Conservation (phyloP, 768 basidiomycete species). For the Terana coerulea region DNA sequence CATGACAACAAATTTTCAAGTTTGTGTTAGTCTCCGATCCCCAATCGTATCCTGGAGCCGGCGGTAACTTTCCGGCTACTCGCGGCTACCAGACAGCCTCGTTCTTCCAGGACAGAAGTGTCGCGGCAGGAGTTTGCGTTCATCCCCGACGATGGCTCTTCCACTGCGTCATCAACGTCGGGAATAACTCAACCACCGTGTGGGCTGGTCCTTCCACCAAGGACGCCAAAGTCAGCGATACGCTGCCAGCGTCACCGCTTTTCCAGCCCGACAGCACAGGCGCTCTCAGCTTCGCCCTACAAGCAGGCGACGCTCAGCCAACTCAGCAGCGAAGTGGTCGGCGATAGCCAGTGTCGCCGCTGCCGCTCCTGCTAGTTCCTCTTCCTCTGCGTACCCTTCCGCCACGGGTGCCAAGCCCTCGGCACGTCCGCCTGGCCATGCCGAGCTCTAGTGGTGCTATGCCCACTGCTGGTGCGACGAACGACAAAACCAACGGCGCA, state of each 20-base stretch:
- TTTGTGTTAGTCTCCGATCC: constrained; percentile 31
- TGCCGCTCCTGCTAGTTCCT: constrained; percentile 22
- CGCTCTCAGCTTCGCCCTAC: constrained; percentile 54
- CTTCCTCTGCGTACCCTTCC: neutral
- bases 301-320: constrained; percentile 39
- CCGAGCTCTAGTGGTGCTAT: no score
- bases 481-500: no score
- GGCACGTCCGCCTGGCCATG: no score
- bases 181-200: constrained; percentile 61
- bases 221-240: constrained; percentile 57
- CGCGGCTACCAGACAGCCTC: constrained; percentile 64
- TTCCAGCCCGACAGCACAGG: constrained; percentile 66
- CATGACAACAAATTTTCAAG: no score
- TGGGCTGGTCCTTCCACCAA: constrained; percentile 57
- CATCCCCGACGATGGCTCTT: constrained; percentile 73
- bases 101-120: constrained; percentile 54
- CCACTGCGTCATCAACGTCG: constrained; percentile 71
- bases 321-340: constrained; percentile 47
- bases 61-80: constrained; percentile 57
- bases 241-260: constrained; percentile 57
- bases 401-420: no score
- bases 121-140: constrained; percentile 76
- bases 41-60: constrained; percentile 48
- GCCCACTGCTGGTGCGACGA: no score
- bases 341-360: constrained; percentile 39